Conservation (phyloP, 2,329 filamentous ascomycete genomes). For the Xylariaceae sp. region DNA sequence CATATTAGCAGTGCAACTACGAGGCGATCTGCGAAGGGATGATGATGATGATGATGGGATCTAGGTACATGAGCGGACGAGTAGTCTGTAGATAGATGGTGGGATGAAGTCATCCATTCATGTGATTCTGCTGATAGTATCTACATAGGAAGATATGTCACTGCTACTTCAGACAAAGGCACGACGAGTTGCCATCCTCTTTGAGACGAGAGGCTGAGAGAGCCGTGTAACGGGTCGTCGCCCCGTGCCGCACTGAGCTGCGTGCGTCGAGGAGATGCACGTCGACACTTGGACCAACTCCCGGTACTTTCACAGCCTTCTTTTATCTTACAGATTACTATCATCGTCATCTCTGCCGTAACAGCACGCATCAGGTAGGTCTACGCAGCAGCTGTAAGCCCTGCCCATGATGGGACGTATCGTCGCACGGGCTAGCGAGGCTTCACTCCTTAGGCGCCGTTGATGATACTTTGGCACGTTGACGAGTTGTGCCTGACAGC, state of each 20-base stretch:
- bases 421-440: conserved; percentile 14
- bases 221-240: conserved; percentile 12
- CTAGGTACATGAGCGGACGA: neutral
- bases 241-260: conserved; percentile 1
- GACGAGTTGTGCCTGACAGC: conserved; percentile 20
- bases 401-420: conserved; percentile 20
- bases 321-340: too few relatives aligned
- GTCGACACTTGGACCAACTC: too few relatives aligned
- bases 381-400: conserved; percentile 12
- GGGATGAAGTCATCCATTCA: neutral
- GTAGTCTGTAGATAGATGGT: neutral
- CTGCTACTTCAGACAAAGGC: neutral
- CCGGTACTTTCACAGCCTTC: too few relatives aligned
- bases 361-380: too few relatives aligned
- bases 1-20: too few relatives aligned
- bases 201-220: conserved; percentile 5
- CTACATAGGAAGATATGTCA: neutral
- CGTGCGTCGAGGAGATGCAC: too few relatives aligned
- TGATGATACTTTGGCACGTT: conserved; percentile 22
- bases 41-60: neutral
- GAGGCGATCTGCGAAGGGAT: too few relatives aligned
- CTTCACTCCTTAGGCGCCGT: conserved; percentile 15
- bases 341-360: too few relatives aligned
- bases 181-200: conserved; percentile 12
- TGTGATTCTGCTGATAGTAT: neutral